Evolutionary conservation across 495 filamentous ascomycete genomes (phyloP).

Genomic region (Gamarada debralockiae): DNA sequence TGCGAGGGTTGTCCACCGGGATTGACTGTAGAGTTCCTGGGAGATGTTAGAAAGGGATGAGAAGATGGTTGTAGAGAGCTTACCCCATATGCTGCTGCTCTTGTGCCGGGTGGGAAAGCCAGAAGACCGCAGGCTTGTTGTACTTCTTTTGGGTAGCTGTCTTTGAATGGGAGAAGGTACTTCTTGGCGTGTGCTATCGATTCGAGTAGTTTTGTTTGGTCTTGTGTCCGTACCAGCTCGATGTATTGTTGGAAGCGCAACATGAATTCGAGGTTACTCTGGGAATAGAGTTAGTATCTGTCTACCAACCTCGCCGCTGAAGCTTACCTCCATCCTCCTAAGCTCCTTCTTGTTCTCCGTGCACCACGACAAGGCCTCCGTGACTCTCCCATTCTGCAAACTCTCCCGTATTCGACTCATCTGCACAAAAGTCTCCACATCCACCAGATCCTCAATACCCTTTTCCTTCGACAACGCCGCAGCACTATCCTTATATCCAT

Average conservation of each 20-base stretch:
- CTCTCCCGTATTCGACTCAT: conserved; percentile 72
- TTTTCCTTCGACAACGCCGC: conserved; percentile 65
- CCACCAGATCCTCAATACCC: conserved; percentile 73
- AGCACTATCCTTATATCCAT: conserved; percentile 78
- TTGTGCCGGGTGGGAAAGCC: conserved; percentile 62
- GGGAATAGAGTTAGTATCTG: conserved; percentile 26
- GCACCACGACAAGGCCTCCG: conserved; percentile 85
- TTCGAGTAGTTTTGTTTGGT: conserved; percentile 59
- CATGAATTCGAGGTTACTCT: conserved; percentile 91
- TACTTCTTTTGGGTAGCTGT: conserved; percentile 65
- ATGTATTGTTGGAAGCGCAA: conserved; percentile 95
- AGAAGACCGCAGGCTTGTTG: conserved; percentile 74
- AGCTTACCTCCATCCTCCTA: conserved; percentile 73
- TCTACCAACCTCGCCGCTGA: not conserved
- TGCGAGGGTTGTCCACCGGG: conserved; percentile 75
- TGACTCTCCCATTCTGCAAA: conserved; percentile 64
- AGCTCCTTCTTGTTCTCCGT: conserved; percentile 84
- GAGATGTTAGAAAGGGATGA: not conserved
- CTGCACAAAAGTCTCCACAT: conserved; percentile 82
- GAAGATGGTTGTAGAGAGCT: conserved; percentile 2
- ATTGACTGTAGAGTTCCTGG: conserved; percentile 66
- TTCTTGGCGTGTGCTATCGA: conserved; percentile 80
- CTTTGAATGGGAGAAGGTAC: conserved; percentile 63
- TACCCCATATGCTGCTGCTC: conserved; percentile 62
- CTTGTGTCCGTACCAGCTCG: conserved; percentile 70